Percentiles rank a stretch among this genome's conserved stretches.
These are phyloP conservation scores for Exophiala phaeomuriformis DNA, from an alignment of 2,329 filamentous ascomycete species.

Conservation along the genomic window DNA sequence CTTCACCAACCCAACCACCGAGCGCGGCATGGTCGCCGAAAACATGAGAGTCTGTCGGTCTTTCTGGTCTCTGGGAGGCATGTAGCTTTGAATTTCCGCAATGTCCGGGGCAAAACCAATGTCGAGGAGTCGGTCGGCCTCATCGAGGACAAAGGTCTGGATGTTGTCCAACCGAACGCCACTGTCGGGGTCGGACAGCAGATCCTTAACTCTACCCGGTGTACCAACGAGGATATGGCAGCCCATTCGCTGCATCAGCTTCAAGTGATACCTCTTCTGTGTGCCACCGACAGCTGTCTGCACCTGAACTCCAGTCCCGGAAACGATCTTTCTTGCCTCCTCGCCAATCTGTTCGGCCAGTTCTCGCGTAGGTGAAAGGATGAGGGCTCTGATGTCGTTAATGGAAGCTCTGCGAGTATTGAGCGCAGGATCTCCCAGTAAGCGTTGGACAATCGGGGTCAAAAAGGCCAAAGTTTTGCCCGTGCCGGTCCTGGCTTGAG, in stretches of 20 bases:
- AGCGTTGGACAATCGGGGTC: constrained; percentile 42
- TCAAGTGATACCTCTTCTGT: constrained; percentile 62
- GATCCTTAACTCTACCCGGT: constrained; percentile 43
- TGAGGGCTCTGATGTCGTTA: constrained; percentile 21
- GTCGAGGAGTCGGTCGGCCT: constrained; percentile 61
- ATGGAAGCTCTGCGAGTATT: constrained; percentile 28
- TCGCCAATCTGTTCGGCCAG: constrained; percentile 45
- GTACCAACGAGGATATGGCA: constrained; percentile 43
- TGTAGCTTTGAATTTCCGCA: constrained; percentile 44
- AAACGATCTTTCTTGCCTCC: constrained; percentile 48
- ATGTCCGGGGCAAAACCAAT: constrained; percentile 52
- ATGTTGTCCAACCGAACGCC: constrained; percentile 43
- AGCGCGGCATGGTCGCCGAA: constrained; percentile 81
- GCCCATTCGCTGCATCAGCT: constrained; percentile 54
- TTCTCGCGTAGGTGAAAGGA: constrained; percentile 44
- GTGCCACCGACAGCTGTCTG: constrained; percentile 88
- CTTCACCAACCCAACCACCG: constrained; percentile 73
- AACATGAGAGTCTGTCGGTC: constrained; percentile 88
- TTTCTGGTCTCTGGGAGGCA: constrained; percentile 45
- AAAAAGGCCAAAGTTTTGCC: constrained; percentile 47
- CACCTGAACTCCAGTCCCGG: constrained; percentile 59
- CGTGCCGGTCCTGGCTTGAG: constrained; percentile 47
- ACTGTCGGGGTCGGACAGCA: constrained; percentile 37
- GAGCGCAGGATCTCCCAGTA: constrained; percentile 32
- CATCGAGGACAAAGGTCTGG: constrained; percentile 47